Percentiles rank a stretch among this genome's conserved stretches.
Conservation (phyloP, 2,329 filamentous ascomycete species). For the Stachybotrys chlorohalonatus region DNA sequence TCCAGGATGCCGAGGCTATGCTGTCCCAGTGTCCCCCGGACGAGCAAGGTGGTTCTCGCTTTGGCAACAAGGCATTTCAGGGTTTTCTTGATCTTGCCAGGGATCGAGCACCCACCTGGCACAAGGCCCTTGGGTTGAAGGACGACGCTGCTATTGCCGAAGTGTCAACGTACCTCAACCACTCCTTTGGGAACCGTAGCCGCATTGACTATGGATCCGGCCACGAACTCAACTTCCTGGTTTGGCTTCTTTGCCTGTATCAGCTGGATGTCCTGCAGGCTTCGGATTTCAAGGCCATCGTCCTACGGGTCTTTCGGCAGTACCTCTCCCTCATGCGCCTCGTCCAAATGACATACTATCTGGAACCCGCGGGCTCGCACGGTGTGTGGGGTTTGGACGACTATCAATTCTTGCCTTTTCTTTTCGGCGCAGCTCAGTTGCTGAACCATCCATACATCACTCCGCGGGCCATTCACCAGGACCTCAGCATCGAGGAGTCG, state of each 20-base stretch:
- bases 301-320: slow-evolving; percentile 68
- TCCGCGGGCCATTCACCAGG: slow-evolving; percentile 76
- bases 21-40: slow-evolving; percentile 66
- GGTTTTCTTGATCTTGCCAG: slow-evolving; percentile 65
- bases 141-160: slow-evolving; percentile 53
- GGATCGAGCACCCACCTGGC: slow-evolving; percentile 51
- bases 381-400: slow-evolving; percentile 98
- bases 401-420: slow-evolving; percentile 92
- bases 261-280: slow-evolving; percentile 58
- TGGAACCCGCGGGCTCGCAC: slow-evolving; percentile 93
- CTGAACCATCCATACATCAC: slow-evolving; percentile 75
- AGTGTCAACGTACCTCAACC: slow-evolving; percentile 66
- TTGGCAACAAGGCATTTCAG: slow-evolving; percentile 89
- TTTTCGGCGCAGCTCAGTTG: slow-evolving; percentile 88
- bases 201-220: slow-evolving; percentile 96
- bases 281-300: slow-evolving; percentile 62
- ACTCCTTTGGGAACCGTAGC: slow-evolving; percentile 77
- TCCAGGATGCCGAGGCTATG: slow-evolving; percentile 60
- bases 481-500: slow-evolving; percentile 79
- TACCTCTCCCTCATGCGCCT: slow-evolving; percentile 83
- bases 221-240: slow-evolving; percentile 93
- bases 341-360: slow-evolving; percentile 87
- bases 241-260: slow-evolving; percentile 93
- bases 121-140: slow-evolving; percentile 47
- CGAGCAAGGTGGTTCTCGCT: slow-evolving; percentile 80